Percentiles rank a stretch among this genome's conserved stretches.
These are phyloP conservation scores for Colletotrichum sp. DNA, from an alignment of 2,329 filamentous ascomycete species.

Conservation along the genomic window DNA sequence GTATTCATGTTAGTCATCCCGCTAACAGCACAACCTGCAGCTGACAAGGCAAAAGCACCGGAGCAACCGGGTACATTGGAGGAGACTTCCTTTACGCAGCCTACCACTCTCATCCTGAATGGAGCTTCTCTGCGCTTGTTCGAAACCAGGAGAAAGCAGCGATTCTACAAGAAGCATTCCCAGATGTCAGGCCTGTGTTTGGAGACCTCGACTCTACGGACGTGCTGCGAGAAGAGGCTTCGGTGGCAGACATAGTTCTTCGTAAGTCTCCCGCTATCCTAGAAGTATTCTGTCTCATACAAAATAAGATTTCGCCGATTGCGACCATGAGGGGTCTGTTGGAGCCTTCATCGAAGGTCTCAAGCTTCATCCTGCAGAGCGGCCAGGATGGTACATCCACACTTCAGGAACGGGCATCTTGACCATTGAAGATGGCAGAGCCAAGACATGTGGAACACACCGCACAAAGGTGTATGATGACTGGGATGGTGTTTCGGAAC, in stretches of 20 bases:
- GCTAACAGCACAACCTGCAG: fast-evolving
- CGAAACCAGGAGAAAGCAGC: not conserved
- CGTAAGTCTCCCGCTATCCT: fast-evolving
- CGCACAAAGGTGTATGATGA: not conserved
- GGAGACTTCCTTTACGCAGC: not conserved
- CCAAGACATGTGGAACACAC: not conserved
- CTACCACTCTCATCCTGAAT: not conserved
- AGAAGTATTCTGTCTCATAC: fast-evolving
- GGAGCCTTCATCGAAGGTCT: not conserved
- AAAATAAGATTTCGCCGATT: not conserved
- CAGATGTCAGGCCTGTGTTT: fast-evolving
- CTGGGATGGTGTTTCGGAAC: not conserved
- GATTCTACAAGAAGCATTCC: not conserved
- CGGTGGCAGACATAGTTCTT: not conserved
- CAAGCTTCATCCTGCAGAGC: not conserved
- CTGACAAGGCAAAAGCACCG: fast-evolving
- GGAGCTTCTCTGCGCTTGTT: not conserved
- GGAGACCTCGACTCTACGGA: fast-evolving
- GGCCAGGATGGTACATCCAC: not conserved
- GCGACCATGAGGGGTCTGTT: not conserved
- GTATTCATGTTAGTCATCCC: not conserved
- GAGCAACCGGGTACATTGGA: not conserved
- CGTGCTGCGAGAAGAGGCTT: fast-evolving
- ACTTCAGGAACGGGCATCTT: not conserved
- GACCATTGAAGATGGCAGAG: not conserved